Evolutionary conservation across 768 basidiomycete genomes (phyloP), one percentile per base, ranked within the genome.

Genomic region (Fibroporia radiculosa): DNA sequence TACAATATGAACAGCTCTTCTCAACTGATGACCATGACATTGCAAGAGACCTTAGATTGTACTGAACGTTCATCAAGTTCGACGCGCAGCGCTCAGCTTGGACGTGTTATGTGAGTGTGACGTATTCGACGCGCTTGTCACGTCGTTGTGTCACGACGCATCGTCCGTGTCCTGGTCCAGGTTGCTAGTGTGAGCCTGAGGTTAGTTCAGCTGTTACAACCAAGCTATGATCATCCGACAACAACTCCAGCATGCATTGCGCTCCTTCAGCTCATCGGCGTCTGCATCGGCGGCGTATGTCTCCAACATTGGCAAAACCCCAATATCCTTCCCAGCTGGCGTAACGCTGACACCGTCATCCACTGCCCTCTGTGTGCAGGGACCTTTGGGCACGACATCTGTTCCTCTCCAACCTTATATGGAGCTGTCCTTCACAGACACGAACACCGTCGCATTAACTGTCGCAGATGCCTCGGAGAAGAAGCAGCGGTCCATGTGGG

Each of bases 401-500:
- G 66, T 82, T 7, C 66, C 70, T 19, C 66, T 80, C 44, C 63
- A 73, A 16, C 59, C 72, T 1, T 73, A 69, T 56, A 68, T 80
- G 62, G 55, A 56, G 22, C 57, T 75, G 45, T 49, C 60, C 6
- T 63, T 64, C 42, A 60, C 59, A 25, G 52, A 64, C 23, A 57
- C 61, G 4, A 51, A 64, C 20, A 58, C 62, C 1, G 48, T 75
- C 28, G 50, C 64, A 4, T 60, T 74, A 26, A 35, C 60, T 20
- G 68, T 77, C 16, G 74, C 84, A 52, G 72, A 91, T 56, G 70
- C 84, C 1, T 68, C 73, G 32, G 60, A 78, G 40, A 86, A 89
- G 61, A 67, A 77, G 42, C 93, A 97, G 63, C 79, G 89, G 33
- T 77, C 84, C 47, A 84, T 89, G 74, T 98, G 95, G 93, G 95